These are phyloP conservation scores for Vaccinium darrowii DNA, from an alignment of 148 eudicot genomes.

Conservation along the genomic window DNA sequence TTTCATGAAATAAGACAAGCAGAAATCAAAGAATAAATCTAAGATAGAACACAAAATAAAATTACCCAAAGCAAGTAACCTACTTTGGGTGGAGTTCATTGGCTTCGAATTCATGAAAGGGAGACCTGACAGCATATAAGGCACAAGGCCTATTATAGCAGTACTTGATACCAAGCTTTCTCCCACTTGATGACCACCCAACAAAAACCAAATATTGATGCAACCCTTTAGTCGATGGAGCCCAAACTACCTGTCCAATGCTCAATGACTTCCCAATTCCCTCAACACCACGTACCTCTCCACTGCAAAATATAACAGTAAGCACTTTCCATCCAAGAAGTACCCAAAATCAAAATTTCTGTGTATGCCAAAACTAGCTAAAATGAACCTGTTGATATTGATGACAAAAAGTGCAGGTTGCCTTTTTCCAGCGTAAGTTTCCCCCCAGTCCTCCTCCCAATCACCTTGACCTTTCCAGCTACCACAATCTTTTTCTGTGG, in stretches of 20 bases:
- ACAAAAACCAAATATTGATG: slow-evolving; percentile 72
- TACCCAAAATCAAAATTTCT: neutral
- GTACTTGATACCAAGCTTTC: slow-evolving; percentile 85
- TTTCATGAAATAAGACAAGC: neutral
- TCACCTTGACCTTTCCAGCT: slow-evolving; percentile 94
- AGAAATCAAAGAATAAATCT: neutral
- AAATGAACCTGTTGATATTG: slow-evolving; percentile 52
- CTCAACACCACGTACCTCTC: slow-evolving; percentile 68
- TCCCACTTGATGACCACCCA: slow-evolving; percentile 66
- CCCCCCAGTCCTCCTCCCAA: slow-evolving; percentile 94
- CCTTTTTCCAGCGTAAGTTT: slow-evolving; percentile 79
- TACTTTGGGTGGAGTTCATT: slow-evolving; percentile 30
- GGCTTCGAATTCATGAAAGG: slow-evolving; percentile 37
- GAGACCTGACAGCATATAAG: slow-evolving; percentile 62
- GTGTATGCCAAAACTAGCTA: slow-evolving; percentile 3
- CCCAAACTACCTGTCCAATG: slow-evolving; percentile 91
- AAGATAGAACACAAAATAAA: neutral
- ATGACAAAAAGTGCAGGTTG: slow-evolving; percentile 82
- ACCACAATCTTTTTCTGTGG: slow-evolving; percentile 61
- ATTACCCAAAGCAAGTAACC: slow-evolving; percentile 13
- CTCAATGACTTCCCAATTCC: slow-evolving; percentile 67
- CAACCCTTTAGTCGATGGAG: slow-evolving; percentile 51
- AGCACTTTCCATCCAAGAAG: slow-evolving; percentile 12
- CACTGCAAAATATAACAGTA: slow-evolving; percentile 45
- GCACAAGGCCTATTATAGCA: slow-evolving; percentile 86